Percentiles rank a stretch among this genome's conserved stretches.
These are phyloP conservation scores for Litchi chinensis DNA, from an alignment of 345 rosid genomes.

Conservation along the genomic window DNA sequence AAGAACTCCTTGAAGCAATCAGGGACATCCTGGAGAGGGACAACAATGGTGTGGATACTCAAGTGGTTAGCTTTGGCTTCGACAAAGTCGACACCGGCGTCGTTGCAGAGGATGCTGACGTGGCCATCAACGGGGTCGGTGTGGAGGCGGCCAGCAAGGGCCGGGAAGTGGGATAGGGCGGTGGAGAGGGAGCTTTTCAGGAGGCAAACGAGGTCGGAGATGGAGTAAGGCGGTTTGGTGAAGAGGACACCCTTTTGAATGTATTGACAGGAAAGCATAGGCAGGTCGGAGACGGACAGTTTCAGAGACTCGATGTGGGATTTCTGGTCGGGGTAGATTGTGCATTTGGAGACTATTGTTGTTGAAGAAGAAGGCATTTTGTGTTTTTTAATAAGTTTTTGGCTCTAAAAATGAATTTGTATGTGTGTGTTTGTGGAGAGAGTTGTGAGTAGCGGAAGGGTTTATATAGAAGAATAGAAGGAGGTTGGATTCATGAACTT, in stretches of 20 bases:
- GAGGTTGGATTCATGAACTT: constrained; percentile 60
- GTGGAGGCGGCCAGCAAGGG: constrained; percentile 81
- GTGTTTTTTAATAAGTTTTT: not conserved
- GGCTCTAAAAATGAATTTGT: not conserved
- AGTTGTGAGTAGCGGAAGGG: not conserved
- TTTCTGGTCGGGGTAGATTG: constrained; percentile 47
- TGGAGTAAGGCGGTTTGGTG: constrained; percentile 43
- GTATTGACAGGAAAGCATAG: constrained; percentile 97
- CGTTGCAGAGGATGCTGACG: constrained; percentile 68
- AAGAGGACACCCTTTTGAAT: constrained; percentile 94
- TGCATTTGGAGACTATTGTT: constrained; percentile 58
- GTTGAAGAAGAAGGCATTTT: constrained; percentile 60
- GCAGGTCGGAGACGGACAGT: constrained; percentile 92
- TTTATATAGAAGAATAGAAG: constrained; percentile 44
- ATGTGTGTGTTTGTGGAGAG: constrained; percentile 1
- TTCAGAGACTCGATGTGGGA: constrained; percentile 45
- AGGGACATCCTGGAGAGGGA: constrained; percentile 55
- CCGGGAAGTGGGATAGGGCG: constrained; percentile 73
- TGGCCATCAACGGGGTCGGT: constrained; percentile 59
- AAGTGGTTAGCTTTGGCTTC: constrained; percentile 55
- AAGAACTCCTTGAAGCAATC: constrained; percentile 68
- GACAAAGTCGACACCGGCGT: constrained; percentile 73
- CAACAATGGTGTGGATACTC: constrained; percentile 40
- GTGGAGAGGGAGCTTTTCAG: constrained; percentile 69
- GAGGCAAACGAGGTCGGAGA: constrained; percentile 42